These are phyloP conservation scores for Cucumis variabilis DNA, from an alignment of 331 rosid species.

Conservation along the genomic window DNA sequence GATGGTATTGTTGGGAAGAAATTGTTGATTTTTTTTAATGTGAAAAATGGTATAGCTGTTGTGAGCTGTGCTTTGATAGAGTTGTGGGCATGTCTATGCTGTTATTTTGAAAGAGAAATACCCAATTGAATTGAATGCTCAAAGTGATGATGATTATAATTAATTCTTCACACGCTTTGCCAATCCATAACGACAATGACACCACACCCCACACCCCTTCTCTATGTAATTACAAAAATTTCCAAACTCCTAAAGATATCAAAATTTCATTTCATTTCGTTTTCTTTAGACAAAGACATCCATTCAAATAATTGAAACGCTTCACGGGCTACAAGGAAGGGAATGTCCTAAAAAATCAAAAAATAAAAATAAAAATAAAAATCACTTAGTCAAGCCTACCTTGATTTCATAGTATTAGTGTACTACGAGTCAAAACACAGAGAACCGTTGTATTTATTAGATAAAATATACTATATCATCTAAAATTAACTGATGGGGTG, in stretches of 20 bases:
- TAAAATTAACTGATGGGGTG: no score
- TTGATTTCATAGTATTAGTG: no score
- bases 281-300: no score
- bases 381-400: no score
- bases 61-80: conserved; percentile 10
- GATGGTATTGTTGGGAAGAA: not conserved
- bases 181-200: conserved; percentile 13
- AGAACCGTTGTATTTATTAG: no score
- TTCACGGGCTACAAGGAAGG: no score
- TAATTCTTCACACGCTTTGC: not conserved
- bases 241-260: not conserved
- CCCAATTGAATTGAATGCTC: conserved; percentile 18
- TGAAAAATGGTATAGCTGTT: not conserved
- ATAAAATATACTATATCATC: no score
- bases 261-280: no score
- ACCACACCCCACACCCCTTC: not conserved
- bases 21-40: not conserved
- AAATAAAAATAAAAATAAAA: no score
- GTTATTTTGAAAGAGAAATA: not conserved
- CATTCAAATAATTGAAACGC: no score
- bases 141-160: conserved; percentile 5
- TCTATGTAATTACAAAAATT: not conserved
- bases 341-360: no score
- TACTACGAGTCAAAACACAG: no score
- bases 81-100: conserved; percentile 14